These are phyloP conservation scores for Cryptosporidium sp. DNA, from an alignment of 169 alveolate species.

Conservation along the genomic window DNA sequence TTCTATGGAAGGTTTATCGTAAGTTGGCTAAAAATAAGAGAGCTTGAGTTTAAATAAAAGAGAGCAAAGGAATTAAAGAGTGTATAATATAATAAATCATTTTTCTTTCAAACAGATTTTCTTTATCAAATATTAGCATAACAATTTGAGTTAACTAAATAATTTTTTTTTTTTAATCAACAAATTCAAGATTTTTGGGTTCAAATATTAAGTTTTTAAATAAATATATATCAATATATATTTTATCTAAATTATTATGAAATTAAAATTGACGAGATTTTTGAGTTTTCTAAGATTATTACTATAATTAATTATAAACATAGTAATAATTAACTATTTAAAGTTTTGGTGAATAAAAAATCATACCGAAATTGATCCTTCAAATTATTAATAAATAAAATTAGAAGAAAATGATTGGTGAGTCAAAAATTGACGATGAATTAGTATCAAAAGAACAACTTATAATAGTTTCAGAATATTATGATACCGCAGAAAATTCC, in stretches of 20 bases:
- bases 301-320: not conserved
- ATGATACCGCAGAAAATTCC: not conserved
- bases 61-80: too few relatives aligned
- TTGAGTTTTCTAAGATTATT: not conserved
- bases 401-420: not conserved
- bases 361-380: not conserved
- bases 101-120: too few relatives aligned
- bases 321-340: not conserved
- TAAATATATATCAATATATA: too few relatives aligned
- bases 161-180: not conserved
- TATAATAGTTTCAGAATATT: not conserved
- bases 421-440: constrained; percentile 11
- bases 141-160: too few relatives aligned
- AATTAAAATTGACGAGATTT: not conserved
- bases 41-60: not conserved
- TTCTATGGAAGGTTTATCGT: not conserved
- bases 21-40: not conserved
- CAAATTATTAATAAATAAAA: not conserved
- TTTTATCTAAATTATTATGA: constrained; percentile 1
- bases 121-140: not conserved
- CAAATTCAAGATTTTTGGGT: not conserved
- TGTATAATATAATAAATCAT: too few relatives aligned
- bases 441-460: not conserved
- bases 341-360: not conserved
- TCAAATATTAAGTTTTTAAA: not conserved